These are phyloP conservation scores for Sechiopsis laciniata DNA, from an alignment of 306 rosid species.

Conservation along the genomic window DNA sequence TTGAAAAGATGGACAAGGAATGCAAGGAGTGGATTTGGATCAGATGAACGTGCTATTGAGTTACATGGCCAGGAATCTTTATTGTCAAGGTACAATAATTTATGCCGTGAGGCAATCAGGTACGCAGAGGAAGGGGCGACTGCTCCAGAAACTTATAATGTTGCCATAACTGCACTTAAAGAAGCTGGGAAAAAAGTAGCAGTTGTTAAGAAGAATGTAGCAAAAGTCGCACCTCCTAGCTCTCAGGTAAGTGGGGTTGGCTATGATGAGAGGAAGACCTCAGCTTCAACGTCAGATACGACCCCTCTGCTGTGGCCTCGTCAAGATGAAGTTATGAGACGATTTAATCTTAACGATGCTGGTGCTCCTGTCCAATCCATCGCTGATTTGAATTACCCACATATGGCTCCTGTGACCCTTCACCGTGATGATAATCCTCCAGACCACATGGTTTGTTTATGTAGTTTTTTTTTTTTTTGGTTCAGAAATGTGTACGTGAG, in stretches of 20 bases:
- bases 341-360: constrained; percentile 72
- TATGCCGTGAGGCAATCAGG: constrained; percentile 73
- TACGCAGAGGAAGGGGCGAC: constrained; percentile 88
- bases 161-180: constrained; percentile 61
- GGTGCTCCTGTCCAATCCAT: constrained; percentile 54
- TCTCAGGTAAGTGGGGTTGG: constrained; percentile 45
- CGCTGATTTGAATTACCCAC: constrained; percentile 77
- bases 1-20: constrained; percentile 91
- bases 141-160: constrained; percentile 63
- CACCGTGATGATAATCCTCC: constrained; percentile 76
- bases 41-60: constrained; percentile 52
- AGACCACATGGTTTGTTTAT: constrained; percentile 53
- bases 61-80: constrained; percentile 60
- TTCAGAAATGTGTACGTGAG: constrained; percentile 10
- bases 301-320: constrained; percentile 86
- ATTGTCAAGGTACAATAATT: constrained; percentile 52
- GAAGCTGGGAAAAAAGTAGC: constrained; percentile 73
- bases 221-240: constrained; percentile 61
- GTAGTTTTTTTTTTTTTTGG: constrained; percentile 9
- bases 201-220: constrained; percentile 51
- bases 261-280: constrained; percentile 54
- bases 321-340: constrained; percentile 64
- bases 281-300: constrained; percentile 45
- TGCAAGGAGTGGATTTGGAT: constrained; percentile 52
- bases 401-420: constrained; percentile 81